phyloP scores from a whole-genome alignment of 305 asterid species.

The Petunia hybrid region DNA sequence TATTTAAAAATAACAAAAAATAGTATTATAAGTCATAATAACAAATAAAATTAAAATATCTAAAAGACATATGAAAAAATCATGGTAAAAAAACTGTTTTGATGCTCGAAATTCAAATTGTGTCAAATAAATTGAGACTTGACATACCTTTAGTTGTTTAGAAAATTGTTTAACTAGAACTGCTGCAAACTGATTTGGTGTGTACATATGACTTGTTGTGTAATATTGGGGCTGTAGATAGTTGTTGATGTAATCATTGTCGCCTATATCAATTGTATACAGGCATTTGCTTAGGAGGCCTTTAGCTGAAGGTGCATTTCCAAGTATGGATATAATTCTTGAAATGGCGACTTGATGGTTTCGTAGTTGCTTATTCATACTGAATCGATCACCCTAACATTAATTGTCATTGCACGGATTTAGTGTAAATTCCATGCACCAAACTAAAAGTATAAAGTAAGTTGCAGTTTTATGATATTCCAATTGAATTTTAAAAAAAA shows the following conservation, averaged over 20 bases:
- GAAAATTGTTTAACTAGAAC: conserved; percentile 36
- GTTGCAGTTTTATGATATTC: neutral
- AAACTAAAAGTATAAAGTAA: neutral
- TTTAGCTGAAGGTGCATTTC: neutral
- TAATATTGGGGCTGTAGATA: conserved; percentile 47
- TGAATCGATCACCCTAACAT: conserved; percentile 54
- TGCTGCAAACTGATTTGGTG: conserved; percentile 49
- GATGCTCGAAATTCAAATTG: no score
- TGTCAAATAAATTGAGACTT: no score
- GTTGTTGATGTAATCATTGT: conserved; percentile 67
- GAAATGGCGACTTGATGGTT: conserved; percentile 41
- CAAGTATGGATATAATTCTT: neutral
- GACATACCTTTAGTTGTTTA: conserved; percentile 52
- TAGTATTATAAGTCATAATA: no score
- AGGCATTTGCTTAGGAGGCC: conserved; percentile 48
- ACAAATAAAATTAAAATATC: no score
- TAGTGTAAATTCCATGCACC: neutral
- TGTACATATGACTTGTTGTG: neutral
- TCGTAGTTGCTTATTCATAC: conserved; percentile 48
- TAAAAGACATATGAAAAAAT: no score
- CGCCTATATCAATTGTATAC: conserved; percentile 56
- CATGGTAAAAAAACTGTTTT: no score
- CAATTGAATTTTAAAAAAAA: no score
- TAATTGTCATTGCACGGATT: neutral
- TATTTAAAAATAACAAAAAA: no score